Evolutionary conservation across 441 rosid species (phyloP).

Genomic region (Pelargonium cotyledonis): DNA sequence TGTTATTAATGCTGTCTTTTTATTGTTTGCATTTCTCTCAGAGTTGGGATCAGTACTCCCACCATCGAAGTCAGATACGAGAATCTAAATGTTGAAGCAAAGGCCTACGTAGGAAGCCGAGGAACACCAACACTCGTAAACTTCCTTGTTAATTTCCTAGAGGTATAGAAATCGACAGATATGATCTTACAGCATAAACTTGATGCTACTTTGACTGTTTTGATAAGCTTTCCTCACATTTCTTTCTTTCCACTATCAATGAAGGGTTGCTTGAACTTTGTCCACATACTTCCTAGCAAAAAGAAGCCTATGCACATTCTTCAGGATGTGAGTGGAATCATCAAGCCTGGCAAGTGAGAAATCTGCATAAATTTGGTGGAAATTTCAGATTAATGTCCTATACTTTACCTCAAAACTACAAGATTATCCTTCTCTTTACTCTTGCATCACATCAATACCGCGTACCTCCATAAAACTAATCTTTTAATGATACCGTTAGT

Average conservation of each 20-base stretch:
- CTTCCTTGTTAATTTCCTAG: slow-evolving; percentile 33
- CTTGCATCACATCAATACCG: too few relatives aligned
- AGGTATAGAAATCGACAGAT: slow-evolving; percentile 27
- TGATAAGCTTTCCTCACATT: background rate
- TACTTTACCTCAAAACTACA: too few relatives aligned
- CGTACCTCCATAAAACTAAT: too few relatives aligned
- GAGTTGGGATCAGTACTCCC: slow-evolving; percentile 45
- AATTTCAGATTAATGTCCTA: too few relatives aligned
- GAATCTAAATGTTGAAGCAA: slow-evolving; percentile 37
- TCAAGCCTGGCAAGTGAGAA: slow-evolving; percentile 53
- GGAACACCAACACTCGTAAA: slow-evolving; percentile 54
- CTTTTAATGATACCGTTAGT: too few relatives aligned
- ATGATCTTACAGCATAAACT: background rate
- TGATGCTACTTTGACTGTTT: background rate
- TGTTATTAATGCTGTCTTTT: too few relatives aligned
- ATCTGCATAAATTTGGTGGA: too few relatives aligned
- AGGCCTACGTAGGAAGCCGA: slow-evolving; percentile 50
- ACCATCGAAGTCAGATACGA: slow-evolving; percentile 62
- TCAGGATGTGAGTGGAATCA: slow-evolving; percentile 53
- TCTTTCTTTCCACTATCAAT: background rate
- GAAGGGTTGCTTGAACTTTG: slow-evolving; percentile 35
- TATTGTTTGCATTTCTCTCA: background rate
- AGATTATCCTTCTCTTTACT: too few relatives aligned
- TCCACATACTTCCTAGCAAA: slow-evolving; percentile 44
- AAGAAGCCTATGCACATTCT: slow-evolving; percentile 50